Conservation (phyloP, 768 basidiomycete species). For the Daedalea quercina region DNA sequence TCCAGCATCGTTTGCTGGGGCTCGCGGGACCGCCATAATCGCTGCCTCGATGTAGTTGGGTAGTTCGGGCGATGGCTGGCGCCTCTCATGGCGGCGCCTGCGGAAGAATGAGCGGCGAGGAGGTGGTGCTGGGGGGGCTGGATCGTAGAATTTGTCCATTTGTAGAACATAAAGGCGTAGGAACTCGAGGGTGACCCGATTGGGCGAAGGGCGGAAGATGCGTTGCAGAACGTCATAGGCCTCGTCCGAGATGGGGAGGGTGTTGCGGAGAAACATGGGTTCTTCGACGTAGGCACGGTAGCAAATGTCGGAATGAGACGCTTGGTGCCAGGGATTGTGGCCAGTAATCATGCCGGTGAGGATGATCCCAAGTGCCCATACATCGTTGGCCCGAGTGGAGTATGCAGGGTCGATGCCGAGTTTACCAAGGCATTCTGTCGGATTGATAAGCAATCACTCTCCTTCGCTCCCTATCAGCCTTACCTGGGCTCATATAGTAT, state of each 20-base stretch:
- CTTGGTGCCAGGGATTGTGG: slow-evolving; percentile 46
- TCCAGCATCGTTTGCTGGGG: neutral
- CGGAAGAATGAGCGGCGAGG: neutral
- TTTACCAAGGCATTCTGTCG: slow-evolving; percentile 20
- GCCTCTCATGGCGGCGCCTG: neutral
- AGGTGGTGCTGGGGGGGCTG: neutral
- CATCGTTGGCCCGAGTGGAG: slow-evolving; percentile 26
- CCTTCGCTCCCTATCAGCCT: neutral
- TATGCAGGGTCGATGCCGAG: slow-evolving; percentile 31
- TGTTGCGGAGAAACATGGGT: slow-evolving; percentile 46
- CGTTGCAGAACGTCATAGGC: slow-evolving; percentile 41
- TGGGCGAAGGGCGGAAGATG: slow-evolving; percentile 64
- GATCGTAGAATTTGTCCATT: slow-evolving; percentile 22
- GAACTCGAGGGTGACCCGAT: slow-evolving; percentile 54
- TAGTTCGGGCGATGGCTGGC: neutral
- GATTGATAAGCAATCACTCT: neutral
- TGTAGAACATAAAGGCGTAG: slow-evolving; percentile 34
- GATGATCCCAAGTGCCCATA: slow-evolving; percentile 31
- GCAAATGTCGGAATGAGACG: slow-evolving; percentile 39
- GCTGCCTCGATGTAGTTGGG: neutral
- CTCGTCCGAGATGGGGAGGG: slow-evolving; percentile 44
- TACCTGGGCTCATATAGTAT: slow-evolving; percentile 23
- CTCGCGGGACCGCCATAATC: neutral
- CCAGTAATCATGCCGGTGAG: slow-evolving; percentile 42
- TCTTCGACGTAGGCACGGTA: slow-evolving; percentile 39